Conservation (phyloP, 805 yeast species). For the Cephaloascus fragrans region DNA sequence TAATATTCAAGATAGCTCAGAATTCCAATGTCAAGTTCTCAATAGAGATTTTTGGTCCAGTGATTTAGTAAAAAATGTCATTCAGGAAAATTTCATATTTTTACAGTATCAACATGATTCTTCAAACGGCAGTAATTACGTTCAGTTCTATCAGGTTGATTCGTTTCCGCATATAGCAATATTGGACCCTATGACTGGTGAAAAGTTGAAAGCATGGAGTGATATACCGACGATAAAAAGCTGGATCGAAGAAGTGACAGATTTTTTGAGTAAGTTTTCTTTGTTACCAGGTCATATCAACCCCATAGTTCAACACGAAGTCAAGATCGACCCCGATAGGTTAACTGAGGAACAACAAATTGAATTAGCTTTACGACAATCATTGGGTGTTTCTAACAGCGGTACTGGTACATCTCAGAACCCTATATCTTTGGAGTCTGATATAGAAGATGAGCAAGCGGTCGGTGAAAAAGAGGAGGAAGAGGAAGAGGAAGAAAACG, state of each 20-base stretch:
- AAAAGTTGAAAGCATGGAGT: constrained; percentile 71
- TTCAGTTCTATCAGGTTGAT: constrained; percentile 60
- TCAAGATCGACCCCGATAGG: constrained; percentile 49
- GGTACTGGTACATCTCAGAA: constrained; percentile 13
- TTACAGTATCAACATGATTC: constrained; percentile 80
- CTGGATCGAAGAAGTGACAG: constrained; percentile 61
- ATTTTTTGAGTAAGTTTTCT: constrained; percentile 58
- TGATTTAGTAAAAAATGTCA: constrained; percentile 47
- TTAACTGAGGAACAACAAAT: constrained; percentile 80
- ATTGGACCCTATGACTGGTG: constrained; percentile 93
- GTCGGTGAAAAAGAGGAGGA: no score
- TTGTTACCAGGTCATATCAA: constrained; percentile 53
- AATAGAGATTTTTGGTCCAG: constrained; percentile 93
- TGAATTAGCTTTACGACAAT: constrained; percentile 62
- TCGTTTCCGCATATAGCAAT: constrained; percentile 85
- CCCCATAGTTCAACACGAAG: constrained; percentile 56
- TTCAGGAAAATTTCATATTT: constrained; percentile 65
- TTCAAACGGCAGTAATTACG: constrained; percentile 60
- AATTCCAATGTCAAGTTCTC: constrained; percentile 80
- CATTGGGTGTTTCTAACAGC: constrained; percentile 31
- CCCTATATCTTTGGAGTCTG: constrained; percentile 8
- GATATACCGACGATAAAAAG: constrained; percentile 45
- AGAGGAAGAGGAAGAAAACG: constrained; percentile 11
- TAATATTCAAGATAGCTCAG: constrained; percentile 78
- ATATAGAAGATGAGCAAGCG: constrained; percentile 9